Evolutionary conservation across 352 stramenopile species (phyloP).

Genomic region (Thraustochytrium sp.): DNA sequence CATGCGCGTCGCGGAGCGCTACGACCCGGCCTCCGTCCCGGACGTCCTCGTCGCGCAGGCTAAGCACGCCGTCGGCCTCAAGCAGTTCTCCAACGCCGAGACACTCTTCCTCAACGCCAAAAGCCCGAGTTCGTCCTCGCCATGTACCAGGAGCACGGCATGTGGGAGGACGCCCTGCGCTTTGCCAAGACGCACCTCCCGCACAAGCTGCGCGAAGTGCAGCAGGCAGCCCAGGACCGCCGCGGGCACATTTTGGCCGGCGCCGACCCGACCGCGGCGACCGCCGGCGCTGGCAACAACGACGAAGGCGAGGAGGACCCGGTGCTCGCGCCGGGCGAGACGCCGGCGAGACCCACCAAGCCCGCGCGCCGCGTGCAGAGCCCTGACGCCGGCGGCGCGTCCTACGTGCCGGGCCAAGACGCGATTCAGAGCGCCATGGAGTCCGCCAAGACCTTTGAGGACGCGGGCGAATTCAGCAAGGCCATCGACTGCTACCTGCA

Average conservation of each 20-base stretch:
- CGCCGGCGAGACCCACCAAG: no score
- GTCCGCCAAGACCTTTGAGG: constrained; percentile 75
- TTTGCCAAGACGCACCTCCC: constrained; percentile 81
- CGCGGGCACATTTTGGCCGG: no score
- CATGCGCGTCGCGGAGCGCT: constrained; percentile 79
- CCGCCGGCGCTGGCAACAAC: no score
- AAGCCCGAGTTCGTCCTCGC: constrained; percentile 81
- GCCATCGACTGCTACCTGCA: constrained; percentile 82
- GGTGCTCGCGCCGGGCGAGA: no score
- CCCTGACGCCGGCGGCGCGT: not conserved
- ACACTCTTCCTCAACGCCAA: constrained; percentile 80
- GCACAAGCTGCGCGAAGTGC: constrained; percentile 82
- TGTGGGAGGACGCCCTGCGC: constrained; percentile 79
- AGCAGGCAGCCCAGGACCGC: constrained; percentile 49
- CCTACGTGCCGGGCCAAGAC: not conserved
- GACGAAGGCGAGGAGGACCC: no score
- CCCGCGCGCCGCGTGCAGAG: no score
- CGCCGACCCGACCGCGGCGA: no score
- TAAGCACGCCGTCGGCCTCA: constrained; percentile 70
- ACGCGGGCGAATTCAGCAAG: constrained; percentile 74
- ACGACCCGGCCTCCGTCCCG: constrained; percentile 73
- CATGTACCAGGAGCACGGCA: constrained; percentile 70
- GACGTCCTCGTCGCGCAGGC: constrained; percentile 84
- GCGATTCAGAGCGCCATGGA: constrained; percentile 2
- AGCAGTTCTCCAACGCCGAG: constrained; percentile 72